A percentile compares a stretch with the other conserved stretches of the same genome.
phyloP scores from a whole-genome alignment of 768 basidiomycete genomes.

The Mycena crocata region DNA sequence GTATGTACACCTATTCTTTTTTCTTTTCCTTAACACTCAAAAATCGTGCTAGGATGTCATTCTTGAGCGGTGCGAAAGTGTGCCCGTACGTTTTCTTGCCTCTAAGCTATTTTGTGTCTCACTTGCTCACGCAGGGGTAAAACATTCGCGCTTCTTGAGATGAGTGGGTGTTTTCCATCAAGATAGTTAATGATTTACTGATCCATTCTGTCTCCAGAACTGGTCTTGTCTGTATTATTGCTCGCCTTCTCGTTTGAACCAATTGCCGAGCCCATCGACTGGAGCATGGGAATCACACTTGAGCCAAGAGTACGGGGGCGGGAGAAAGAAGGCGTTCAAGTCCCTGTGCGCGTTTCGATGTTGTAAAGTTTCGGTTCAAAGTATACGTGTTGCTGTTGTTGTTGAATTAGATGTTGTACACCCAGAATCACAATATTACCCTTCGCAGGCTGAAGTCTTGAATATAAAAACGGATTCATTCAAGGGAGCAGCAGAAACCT shows the following conservation, averaged over 20 bases:
- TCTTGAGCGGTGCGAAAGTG: conserved; percentile 56
- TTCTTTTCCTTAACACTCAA: conserved; percentile 49
- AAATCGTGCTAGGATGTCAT: conserved; percentile 51
- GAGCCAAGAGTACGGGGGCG: conserved; percentile 37
- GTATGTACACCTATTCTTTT: conserved; percentile 30
- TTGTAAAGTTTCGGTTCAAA: not conserved
- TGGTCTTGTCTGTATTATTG: conserved; percentile 39
- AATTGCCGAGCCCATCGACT: conserved; percentile 37
- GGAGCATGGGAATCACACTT: conserved; percentile 40
- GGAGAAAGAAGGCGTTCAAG: conserved; percentile 28
- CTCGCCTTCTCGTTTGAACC: conserved; percentile 37
- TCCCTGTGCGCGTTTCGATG: conserved; percentile 32
- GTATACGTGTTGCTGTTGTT: no score
- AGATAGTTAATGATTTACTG: not conserved
- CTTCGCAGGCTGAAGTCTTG: no score
- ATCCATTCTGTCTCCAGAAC: conserved; percentile 29
- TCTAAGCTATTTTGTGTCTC: conserved; percentile 25
- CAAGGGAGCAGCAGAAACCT: no score
- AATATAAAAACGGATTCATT: no score
- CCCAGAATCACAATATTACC: no score
- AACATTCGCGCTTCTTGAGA: conserved; percentile 52
- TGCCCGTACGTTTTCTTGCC: conserved; percentile 52
- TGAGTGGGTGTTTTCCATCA: conserved; percentile 45
- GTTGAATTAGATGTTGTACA: no score
- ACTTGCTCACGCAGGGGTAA: conserved; percentile 40